These are phyloP conservation scores for Torulaspora gathmanii DNA, from an alignment of 805 yeast genomes.

Conservation along the genomic window DNA sequence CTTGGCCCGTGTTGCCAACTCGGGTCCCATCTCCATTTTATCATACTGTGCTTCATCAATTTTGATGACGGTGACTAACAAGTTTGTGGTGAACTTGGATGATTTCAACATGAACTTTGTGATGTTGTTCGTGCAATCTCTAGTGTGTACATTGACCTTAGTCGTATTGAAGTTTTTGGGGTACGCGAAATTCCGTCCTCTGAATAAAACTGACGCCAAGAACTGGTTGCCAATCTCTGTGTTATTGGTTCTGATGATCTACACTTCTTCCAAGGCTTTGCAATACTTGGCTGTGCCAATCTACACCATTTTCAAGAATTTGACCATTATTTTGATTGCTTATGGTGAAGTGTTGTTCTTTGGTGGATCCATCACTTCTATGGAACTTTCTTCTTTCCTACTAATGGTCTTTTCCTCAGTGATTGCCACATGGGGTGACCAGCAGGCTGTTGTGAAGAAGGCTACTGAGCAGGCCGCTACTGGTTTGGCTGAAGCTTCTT, in stretches of 20 bases:
- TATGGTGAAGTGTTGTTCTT: slow-evolving; percentile 98
- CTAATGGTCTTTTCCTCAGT: slow-evolving; percentile 95
- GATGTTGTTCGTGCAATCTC: slow-evolving; percentile 80
- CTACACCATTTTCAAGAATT: slow-evolving; percentile 95
- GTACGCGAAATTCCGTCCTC: slow-evolving; percentile 78
- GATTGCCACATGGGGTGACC: slow-evolving; percentile 89
- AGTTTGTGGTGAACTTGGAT: slow-evolving; percentile 74
- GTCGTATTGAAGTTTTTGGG: slow-evolving; percentile 67
- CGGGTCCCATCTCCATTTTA: slow-evolving; percentile 60
- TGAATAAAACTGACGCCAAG: slow-evolving; percentile 82
- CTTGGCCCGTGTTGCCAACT: slow-evolving; percentile 38
- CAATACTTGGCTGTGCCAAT: slow-evolving; percentile 90
- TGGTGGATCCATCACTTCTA: slow-evolving; percentile 83
- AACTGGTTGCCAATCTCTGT: slow-evolving; percentile 95
- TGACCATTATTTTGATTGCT: slow-evolving; percentile 93
- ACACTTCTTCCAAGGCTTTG: slow-evolving; percentile 92
- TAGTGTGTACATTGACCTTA: slow-evolving; percentile 75
- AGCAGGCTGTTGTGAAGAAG: slow-evolving; percentile 33
- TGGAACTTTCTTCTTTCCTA: slow-evolving; percentile 83
- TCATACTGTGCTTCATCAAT: slow-evolving; percentile 92
- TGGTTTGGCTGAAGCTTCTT: slow-evolving; percentile 24
- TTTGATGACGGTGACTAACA: slow-evolving; percentile 95
- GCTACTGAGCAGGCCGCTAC: slow-evolving; percentile 28
- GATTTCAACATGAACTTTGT: slow-evolving; percentile 81
- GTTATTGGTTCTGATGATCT: slow-evolving; percentile 86